Evolutionary conservation across 345 rosid genomes (phyloP).

Genomic region (Eucalyptus cloeziana): DNA sequence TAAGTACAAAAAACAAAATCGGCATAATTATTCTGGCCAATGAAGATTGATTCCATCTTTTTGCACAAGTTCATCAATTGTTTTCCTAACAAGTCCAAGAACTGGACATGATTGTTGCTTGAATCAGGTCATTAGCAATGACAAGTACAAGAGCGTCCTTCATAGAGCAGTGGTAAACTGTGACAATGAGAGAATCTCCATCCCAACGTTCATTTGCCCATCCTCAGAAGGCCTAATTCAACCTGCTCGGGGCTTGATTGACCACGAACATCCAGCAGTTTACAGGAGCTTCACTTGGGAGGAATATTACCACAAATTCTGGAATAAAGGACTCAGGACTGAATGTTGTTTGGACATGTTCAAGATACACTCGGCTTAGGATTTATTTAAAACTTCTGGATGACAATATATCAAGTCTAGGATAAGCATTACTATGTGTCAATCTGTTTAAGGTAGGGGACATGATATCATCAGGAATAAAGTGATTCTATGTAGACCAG

Average conservation of each 20-base stretch:
- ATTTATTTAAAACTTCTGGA: too few species aligned
- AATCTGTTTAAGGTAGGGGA: too few species aligned
- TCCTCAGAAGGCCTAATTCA: slow-evolving; percentile 19
- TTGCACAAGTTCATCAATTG: neutral
- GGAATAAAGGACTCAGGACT: slow-evolving; percentile 42
- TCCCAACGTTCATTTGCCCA: slow-evolving; percentile 35
- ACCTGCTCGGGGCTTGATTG: slow-evolving; percentile 12
- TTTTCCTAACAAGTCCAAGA: neutral
- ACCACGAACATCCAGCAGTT: slow-evolving; percentile 5
- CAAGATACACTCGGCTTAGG: neutral
- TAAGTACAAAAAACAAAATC: neutral
- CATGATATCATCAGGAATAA: too few species aligned
- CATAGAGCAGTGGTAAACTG: slow-evolving; percentile 34
- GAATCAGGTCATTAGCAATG: slow-evolving; percentile 25
- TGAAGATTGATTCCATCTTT: neutral
- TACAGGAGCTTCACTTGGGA: slow-evolving; percentile 19
- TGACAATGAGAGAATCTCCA: slow-evolving; percentile 15
- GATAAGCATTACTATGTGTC: too few species aligned
- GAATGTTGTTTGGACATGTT: slow-evolving; percentile 54
- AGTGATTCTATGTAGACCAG: too few species aligned
- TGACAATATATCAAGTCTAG: too few species aligned
- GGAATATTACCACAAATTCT: slow-evolving; percentile 53
- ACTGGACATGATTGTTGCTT: neutral
- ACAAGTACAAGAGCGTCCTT: slow-evolving; percentile 28
- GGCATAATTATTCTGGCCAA: neutral